Base-by-base conservation (phyloP, 495 filamentous ascomycete genomes). In the Hypoxylon perforatum region DNA sequence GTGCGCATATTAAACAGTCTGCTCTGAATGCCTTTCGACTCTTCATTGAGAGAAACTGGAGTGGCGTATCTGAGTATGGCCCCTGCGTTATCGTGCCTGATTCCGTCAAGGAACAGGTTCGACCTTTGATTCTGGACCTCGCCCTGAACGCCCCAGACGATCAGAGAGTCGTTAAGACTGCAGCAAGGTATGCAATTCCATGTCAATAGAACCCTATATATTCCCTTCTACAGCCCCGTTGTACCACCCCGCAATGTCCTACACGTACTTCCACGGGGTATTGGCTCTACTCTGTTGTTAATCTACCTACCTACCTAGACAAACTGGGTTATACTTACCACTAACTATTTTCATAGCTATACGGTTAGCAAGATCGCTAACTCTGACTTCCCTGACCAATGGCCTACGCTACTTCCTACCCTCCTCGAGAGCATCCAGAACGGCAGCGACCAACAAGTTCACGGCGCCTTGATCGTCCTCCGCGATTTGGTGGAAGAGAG, bases 361-460 rank as follows among this genome's bases (percentile, higher is more conserved):
- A 92, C 91, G n/a, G 92, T 97, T 53, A 93, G 92, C 82, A 97
- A 97, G 80, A 96, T 99, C 65, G 95, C 96, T 52, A 90, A 88
- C 58, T 86, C 87, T 70, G 95, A 99, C 79, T 99, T 94, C 73
- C 95, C 95, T 17, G 92, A 97, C 46, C 85, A 93, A 74, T 99
- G 95, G 95, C 92, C 92, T 1, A 86, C 86, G 52, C 85, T 99
- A 8, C 86, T 99, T 12, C 92, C 90, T 9, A 86, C 87, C 22
- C 81, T 98, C 28, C 84, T 99, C 52, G 87, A 88, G 22, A 81
- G 92, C 28, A 92, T 98, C 72, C 81, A 86, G 41, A 83, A 81
- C 54, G 91, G 91, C 19, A 87, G 81, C 57, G 89, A 93, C 54
- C 79, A 79, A 14, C 94, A 96, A 69, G 81, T 97, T 46, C 93